Evolutionary conservation across 805 yeast species (phyloP), one percentile per base, ranked within the genome.

Genomic region (Dipodascus albidus): DNA sequence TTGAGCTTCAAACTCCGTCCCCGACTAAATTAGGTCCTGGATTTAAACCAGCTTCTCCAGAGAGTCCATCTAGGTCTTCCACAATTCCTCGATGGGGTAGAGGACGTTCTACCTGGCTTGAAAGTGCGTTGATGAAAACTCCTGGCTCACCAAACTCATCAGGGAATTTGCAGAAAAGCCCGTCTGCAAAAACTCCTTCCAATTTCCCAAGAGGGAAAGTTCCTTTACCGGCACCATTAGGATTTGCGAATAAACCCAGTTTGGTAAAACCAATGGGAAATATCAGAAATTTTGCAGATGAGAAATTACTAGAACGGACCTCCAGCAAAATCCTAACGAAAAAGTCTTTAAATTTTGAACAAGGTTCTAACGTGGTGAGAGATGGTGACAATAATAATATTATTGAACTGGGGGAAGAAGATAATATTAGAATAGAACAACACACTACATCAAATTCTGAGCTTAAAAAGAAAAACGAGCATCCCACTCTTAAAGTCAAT

Each of bases 81-180:
- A 38, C 44, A 4, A 14, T 38, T 4, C 44, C 44, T 17, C 17
- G 44, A 38, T 38, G 17, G 17, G 44, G 44, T 11, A 14, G 44
- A 17, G 17, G 20, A n/a, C 4, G 44, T 6, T 58, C 63, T 3
- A 38, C 44, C 17, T 47, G 49, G 49, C 49, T 47, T 11, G 49
- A 62, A 50, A 61, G 63, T 48, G 65, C 65, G 3, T 51, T 62
- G 31, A 56, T 53, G 51, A 57, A 57, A 50, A 38, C 44, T 4
- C 44, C 44, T n/a, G 44, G 44, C 9, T 38, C 44, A 38, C 44
- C 44, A 6, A 19, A 19, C 14, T 38, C 44, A 6, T 19, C 44
- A 6, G 17, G 20, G 9, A 61, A 53, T 35, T 53, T 22, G n/a
- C 31, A 22, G 14, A 21, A 47, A n/a, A 47, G 49, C 49, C 49